Evolutionary conservation across 768 basidiomycete genomes (phyloP).

Genomic region (Boletus rex-veris): DNA sequence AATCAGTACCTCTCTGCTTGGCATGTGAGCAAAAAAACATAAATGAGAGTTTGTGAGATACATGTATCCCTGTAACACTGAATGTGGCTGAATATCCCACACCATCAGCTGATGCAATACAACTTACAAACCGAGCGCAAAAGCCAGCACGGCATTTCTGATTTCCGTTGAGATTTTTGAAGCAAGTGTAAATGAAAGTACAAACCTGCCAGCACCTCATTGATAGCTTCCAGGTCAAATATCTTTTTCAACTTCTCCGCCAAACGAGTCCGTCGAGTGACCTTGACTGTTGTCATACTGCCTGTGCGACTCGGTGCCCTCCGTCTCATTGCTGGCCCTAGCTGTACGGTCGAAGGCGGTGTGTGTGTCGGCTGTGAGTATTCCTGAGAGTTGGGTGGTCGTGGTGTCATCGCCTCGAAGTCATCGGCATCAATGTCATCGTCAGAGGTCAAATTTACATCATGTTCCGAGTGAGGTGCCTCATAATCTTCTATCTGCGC

Average conservation of each 20-base stretch:
- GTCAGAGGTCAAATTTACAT: slow-evolving; percentile 38
- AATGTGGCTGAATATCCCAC: slow-evolving; percentile 1
- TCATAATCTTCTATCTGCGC: slow-evolving; percentile 30
- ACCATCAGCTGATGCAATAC: background rate
- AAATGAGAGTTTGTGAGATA: slow-evolving; percentile 91
- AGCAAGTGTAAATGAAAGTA: slow-evolving; percentile 5
- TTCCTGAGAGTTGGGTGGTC: slow-evolving; percentile 27
- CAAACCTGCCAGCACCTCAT: slow-evolving; percentile 82
- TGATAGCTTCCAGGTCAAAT: slow-evolving; percentile 75
- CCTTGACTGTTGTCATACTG: slow-evolving; percentile 70
- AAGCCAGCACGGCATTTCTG: slow-evolving; percentile 94
- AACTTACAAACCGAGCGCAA: slow-evolving; percentile 83
- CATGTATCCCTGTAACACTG: slow-evolving; percentile 96
- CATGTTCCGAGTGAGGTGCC: slow-evolving; percentile 30
- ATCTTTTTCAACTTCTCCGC: slow-evolving; percentile 89
- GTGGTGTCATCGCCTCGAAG: slow-evolving; percentile 54
- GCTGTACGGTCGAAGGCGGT: slow-evolving; percentile 10
- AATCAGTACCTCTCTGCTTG: slow-evolving; percentile 69
- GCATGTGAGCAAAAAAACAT: slow-evolving; percentile 97
- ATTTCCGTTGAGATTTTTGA: slow-evolving; percentile 7
- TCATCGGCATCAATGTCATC: slow-evolving; percentile 56
- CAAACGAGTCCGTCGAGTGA: slow-evolving; percentile 64
- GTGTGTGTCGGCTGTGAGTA: slow-evolving; percentile 1
- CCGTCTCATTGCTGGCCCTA: slow-evolving; percentile 21
- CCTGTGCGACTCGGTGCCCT: slow-evolving; percentile 42